Percentiles rank a stretch among this genome's conserved stretches.
phyloP scores from a whole-genome alignment of 345 rosid genomes.

The Eucalyptus albens region DNA sequence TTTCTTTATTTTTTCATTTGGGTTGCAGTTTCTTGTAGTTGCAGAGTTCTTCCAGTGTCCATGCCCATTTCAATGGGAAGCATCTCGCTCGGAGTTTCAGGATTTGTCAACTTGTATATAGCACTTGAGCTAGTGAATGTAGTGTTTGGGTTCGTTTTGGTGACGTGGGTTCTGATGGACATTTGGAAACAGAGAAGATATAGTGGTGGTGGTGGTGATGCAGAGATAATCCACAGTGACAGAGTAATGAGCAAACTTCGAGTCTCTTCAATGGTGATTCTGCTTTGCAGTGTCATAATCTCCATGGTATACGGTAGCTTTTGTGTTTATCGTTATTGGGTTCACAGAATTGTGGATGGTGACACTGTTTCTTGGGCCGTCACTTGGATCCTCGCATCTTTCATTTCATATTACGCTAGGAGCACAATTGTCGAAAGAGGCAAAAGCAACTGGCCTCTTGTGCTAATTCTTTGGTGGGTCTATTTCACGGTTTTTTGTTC shows the following conservation, averaged over 20 bases:
- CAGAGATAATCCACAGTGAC: neutral
- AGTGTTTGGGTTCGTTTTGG: neutral
- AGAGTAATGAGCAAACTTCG: neutral
- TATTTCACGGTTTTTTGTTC: conserved; percentile 3
- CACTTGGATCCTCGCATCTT: conserved; percentile 29
- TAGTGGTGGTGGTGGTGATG: neutral
- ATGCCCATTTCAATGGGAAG: neutral
- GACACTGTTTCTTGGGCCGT: neutral
- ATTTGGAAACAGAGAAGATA: neutral
- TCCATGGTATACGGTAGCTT: conserved; percentile 7
- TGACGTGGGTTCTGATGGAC: neutral
- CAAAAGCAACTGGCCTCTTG: conserved; percentile 21
- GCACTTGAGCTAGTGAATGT: neutral
- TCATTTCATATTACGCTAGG: conserved; percentile 3
- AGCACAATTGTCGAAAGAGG: neutral
- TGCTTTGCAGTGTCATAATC: conserved; percentile 8
- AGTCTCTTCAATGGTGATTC: neutral
- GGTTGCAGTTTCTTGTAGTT: neutral
- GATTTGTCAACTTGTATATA: neutral
- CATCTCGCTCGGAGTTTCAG: neutral
- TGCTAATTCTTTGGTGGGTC: conserved; percentile 36
- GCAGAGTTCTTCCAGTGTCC: neutral
- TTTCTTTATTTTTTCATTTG: neutral
- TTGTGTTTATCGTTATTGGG: conserved; percentile 12
- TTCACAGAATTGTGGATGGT: neutral